Percentiles rank a stretch among this genome's conserved stretches.
Evolutionary conservation across 2,329 filamentous ascomycete species (phyloP).

Genomic region (Diaporthe nobilis): DNA sequence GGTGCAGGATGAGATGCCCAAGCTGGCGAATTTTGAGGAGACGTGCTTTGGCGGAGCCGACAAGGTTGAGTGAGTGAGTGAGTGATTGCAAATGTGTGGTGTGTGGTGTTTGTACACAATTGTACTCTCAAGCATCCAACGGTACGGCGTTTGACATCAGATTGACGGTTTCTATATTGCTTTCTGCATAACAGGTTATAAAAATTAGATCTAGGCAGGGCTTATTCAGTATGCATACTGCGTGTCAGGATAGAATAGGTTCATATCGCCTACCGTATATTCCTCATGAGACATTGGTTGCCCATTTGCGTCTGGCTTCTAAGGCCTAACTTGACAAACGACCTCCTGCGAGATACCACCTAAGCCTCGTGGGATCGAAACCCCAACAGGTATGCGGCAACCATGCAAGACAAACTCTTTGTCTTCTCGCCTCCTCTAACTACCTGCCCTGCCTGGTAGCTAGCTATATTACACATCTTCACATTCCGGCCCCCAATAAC

Average conservation of each 20-base stretch:
- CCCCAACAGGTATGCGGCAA: neutral
- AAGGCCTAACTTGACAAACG: neutral
- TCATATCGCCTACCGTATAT: neutral
- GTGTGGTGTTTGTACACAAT: neutral
- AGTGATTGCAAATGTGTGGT: neutral
- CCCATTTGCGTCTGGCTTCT: neutral
- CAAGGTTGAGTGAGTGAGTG: conserved; percentile 6
- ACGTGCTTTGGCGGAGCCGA: conserved; percentile 71
- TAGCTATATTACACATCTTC: neutral
- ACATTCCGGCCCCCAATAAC: neutral
- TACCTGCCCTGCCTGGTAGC: neutral
- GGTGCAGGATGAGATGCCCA: conserved; percentile 71
- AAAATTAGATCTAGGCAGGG: neutral
- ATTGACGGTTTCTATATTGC: neutral
- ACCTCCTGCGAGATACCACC: neutral
- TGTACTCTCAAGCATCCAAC: conserved; percentile 7
- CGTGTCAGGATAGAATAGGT: neutral
- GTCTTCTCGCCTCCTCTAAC: neutral
- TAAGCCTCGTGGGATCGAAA: neutral
- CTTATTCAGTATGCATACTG: neutral
- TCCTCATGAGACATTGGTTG: neutral
- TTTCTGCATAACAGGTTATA: neutral
- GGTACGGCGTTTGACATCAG: conserved; percentile 25
- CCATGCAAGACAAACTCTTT: neutral
- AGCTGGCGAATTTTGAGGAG: conserved; percentile 72